Percentiles rank a stretch among this genome's conserved stretches.
phyloP scores from a whole-genome alignment of 2,329 filamentous ascomycete species.

The Tolypocladium pustulatum region DNA sequence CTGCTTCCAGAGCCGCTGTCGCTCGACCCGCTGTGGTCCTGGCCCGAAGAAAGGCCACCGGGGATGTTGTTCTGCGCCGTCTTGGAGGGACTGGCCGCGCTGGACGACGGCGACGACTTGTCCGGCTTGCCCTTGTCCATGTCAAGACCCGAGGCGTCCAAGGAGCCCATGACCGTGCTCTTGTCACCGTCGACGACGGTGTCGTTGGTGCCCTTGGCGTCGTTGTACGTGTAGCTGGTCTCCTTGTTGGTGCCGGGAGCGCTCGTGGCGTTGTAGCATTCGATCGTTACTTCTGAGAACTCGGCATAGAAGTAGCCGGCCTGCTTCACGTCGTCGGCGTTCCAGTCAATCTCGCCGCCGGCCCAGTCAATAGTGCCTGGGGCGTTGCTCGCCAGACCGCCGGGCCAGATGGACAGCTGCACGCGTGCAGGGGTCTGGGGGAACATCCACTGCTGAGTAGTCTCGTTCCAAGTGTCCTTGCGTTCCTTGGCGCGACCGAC shows the following conservation, averaged over 20 bases:
- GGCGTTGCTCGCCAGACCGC: conserved; percentile 67
- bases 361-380: conserved; percentile 86
- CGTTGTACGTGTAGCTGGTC: conserved; percentile 67
- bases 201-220: conserved; percentile 56
- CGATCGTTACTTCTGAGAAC: conserved; percentile 65
- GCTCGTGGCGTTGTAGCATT: conserved; percentile 64
- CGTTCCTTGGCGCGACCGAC: conserved; percentile 65
- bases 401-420: conserved; percentile 93
- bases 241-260: conserved; percentile 58
- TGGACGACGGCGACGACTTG: conserved; percentile 4
- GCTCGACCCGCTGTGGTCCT: conserved; percentile 10
- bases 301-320: conserved; percentile 84
- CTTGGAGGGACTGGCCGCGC: conserved; percentile 10
- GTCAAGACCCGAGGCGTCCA: conserved; percentile 72
- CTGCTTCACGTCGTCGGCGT: conserved; percentile 62
- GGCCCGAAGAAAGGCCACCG: conserved; percentile 16
- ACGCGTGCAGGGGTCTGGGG: conserved; percentile 87
- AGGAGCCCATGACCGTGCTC: conserved; percentile 64
- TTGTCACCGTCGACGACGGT: conserved; percentile 69
- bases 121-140: conserved; percentile 38
- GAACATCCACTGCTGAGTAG: conserved; percentile 70
- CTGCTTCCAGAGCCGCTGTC: conserved; percentile 2
- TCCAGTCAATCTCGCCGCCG: conserved; percentile 82
- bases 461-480: conserved; percentile 76
- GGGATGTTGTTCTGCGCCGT: conserved; percentile 17